Conservation (phyloP, 2,329 filamentous ascomycete genomes). For the Decorospora gaudefroyi region DNA sequence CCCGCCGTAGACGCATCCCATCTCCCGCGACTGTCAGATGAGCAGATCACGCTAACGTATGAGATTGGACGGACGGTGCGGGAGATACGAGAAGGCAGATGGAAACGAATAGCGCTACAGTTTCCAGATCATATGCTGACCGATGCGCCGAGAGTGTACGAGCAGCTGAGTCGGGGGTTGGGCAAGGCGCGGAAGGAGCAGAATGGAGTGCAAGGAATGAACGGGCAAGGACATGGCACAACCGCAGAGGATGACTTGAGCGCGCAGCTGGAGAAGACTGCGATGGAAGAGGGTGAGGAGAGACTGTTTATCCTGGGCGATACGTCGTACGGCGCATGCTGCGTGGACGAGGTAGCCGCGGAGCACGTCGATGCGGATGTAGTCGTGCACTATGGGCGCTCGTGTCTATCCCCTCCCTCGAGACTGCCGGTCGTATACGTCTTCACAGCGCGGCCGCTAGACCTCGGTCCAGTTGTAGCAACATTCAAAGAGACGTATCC, state of each 20-base stretch:
- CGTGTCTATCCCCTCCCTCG: conserved; percentile 88
- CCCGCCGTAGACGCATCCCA: conserved; percentile 47
- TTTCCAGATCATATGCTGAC: conserved; percentile 92
- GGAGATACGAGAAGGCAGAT: conserved; percentile 73
- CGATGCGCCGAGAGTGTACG: conserved; percentile 80
- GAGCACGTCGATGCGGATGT: conserved; percentile 91
- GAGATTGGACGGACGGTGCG: conserved; percentile 79
- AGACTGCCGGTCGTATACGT: conserved; percentile 87
- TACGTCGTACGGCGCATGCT: conserved; percentile 96
- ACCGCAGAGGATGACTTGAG: conserved; percentile 23
- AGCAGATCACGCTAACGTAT: conserved; percentile 76
- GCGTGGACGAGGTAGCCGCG: conserved; percentile 94
- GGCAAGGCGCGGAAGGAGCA: conserved; percentile 31
- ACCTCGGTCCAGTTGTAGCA: conserved; percentile 61
- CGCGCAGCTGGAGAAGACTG: conserved; percentile 18
- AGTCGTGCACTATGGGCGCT: conserved; percentile 90
- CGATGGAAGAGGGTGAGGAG: conserved; percentile 35
- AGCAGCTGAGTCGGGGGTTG: conserved; percentile 63
- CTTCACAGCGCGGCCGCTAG: conserved; percentile 75
- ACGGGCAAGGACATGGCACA: conserved; percentile 6
- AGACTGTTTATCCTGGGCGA: conserved; percentile 85
- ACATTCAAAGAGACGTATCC: conserved; percentile 72
- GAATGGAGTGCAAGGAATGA: conserved; percentile 9
- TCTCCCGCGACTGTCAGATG: conserved; percentile 58
- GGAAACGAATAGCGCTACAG: conserved; percentile 83